These are phyloP conservation scores for Cubamyces lactineus DNA, from an alignment of 768 basidiomycete species.

Conservation along the genomic window DNA sequence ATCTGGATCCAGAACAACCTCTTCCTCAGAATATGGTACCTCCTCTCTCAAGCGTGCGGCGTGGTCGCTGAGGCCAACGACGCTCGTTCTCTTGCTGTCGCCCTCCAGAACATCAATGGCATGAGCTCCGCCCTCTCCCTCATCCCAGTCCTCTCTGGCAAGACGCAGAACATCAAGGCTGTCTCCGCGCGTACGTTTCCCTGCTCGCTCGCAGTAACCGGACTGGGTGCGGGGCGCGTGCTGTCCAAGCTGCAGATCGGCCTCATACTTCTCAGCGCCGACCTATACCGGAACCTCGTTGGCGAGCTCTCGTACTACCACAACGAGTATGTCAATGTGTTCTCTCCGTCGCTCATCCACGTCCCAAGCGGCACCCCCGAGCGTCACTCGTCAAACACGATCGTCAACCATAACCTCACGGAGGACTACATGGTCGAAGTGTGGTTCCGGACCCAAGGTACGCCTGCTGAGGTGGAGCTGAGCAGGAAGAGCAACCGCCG, in stretches of 20 bases:
- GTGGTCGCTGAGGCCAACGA: neutral
- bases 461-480: slow-evolving; percentile 10
- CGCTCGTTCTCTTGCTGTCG: slow-evolving; percentile 4
- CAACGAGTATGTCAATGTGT: slow-evolving; percentile 15
- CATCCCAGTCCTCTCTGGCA: slow-evolving; percentile 16
- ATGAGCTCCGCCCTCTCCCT: slow-evolving; percentile 17
- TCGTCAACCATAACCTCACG: slow-evolving; percentile 15
- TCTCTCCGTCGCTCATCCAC: slow-evolving; percentile 15
- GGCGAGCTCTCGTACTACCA: slow-evolving; percentile 12
- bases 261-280: slow-evolving; percentile 13
- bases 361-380: slow-evolving; percentile 11
- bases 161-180: slow-evolving; percentile 16
- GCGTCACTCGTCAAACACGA: slow-evolving; percentile 13
- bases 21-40: neutral
- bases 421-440: slow-evolving; percentile 19
- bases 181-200: slow-evolving; percentile 13
- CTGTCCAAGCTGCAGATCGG: slow-evolving; percentile 16
- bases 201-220: slow-evolving; percentile 1
- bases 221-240: slow-evolving; percentile 10
- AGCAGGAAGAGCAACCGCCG: slow-evolving; percentile 8
- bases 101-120: slow-evolving; percentile 16
- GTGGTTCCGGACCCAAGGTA: slow-evolving; percentile 16
- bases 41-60: slow-evolving; percentile 1
- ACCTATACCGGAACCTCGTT: slow-evolving; percentile 18
- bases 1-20: neutral